These are phyloP conservation scores for Tetrapyrgos nigripes DNA, from an alignment of 1,284 basidiomycete species.

Conservation along the genomic window DNA sequence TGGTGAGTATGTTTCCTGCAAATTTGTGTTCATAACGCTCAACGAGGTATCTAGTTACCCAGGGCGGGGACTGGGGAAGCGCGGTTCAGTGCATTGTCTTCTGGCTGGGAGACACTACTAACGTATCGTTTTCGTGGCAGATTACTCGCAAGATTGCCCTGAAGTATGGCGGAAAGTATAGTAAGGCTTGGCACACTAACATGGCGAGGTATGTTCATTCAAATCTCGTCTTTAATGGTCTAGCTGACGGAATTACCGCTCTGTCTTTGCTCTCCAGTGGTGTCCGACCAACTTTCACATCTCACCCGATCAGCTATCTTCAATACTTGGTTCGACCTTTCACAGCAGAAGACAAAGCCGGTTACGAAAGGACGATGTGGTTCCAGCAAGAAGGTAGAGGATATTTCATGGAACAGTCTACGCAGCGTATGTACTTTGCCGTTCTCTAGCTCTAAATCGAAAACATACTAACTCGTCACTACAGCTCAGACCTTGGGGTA, in stretches of 20 bases:
- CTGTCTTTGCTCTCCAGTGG: conserved; percentile 22
- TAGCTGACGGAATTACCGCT: not conserved
- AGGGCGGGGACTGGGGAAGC: conserved; percentile 38
- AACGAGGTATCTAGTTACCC: conserved; percentile 1
- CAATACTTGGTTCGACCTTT: conserved; percentile 34
- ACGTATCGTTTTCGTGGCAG: conserved; percentile 16
- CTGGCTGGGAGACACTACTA: not conserved
- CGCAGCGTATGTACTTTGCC: too few relatives aligned
- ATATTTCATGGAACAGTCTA: conserved; percentile 50
- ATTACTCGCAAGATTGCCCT: conserved; percentile 38
- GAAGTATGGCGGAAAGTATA: conserved; percentile 40
- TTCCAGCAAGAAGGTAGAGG: conserved; percentile 44
- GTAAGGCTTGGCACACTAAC: conserved; percentile 50
- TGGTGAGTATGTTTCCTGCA: conserved; percentile 3
- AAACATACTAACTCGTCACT: too few relatives aligned
- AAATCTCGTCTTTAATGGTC: not conserved
- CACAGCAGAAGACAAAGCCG: conserved; percentile 40
- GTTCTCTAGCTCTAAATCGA: too few relatives aligned
- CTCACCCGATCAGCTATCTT: conserved; percentile 36
- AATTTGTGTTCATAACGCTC: conserved; percentile 30
- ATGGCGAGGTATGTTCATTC: conserved; percentile 30
- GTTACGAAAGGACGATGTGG: conserved; percentile 35
- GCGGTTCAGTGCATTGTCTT: conserved; percentile 3
- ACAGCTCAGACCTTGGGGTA: conserved; percentile 64
- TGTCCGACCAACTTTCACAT: conserved; percentile 24